Conservation (phyloP, 2,329 filamentous ascomycete genomes). For the Calonectria henricotiae region DNA sequence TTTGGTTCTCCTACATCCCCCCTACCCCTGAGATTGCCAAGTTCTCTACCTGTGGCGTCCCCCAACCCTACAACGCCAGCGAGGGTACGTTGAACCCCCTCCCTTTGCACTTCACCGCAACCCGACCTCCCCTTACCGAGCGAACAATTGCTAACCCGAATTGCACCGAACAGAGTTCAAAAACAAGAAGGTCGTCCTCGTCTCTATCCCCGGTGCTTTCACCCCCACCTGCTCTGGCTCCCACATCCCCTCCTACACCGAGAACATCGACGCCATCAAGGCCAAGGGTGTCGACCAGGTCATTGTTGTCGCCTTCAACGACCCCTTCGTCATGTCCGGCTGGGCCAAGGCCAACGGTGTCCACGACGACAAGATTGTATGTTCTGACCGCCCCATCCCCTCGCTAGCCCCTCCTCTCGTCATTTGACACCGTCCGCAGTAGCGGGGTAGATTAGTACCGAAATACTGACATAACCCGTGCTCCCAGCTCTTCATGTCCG, state of each 20-base stretch:
- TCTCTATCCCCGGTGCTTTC: conserved; percentile 80
- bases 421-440: conserved; percentile 17
- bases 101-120: conserved; percentile 19
- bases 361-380: conserved; percentile 76
- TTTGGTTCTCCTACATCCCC: conserved; percentile 88
- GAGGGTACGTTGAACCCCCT: conserved; percentile 68
- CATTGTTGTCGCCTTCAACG: conserved; percentile 87
- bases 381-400: conserved; percentile 47
- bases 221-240: conserved; percentile 88
- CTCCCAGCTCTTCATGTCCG: conserved; percentile 81
- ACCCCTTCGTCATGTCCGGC: conserved; percentile 89
- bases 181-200: conserved; percentile 71
- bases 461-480: conserved; percentile 27
- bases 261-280: conserved; percentile 80
- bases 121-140: conserved; percentile 18
- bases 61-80: conserved; percentile 84
- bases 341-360: conserved; percentile 92
- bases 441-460: conserved; percentile 11
- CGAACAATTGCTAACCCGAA: conserved; percentile 29
- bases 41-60: conserved; percentile 84
- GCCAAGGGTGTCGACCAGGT: conserved; percentile 88
- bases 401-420: conserved; percentile 5
- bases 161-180: conserved; percentile 65
- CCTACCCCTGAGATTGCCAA: conserved; percentile 79
- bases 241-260: conserved; percentile 87